Base-by-base conservation (phyloP, 768 basidiomycete species). In the Suillus lakei region DNA sequence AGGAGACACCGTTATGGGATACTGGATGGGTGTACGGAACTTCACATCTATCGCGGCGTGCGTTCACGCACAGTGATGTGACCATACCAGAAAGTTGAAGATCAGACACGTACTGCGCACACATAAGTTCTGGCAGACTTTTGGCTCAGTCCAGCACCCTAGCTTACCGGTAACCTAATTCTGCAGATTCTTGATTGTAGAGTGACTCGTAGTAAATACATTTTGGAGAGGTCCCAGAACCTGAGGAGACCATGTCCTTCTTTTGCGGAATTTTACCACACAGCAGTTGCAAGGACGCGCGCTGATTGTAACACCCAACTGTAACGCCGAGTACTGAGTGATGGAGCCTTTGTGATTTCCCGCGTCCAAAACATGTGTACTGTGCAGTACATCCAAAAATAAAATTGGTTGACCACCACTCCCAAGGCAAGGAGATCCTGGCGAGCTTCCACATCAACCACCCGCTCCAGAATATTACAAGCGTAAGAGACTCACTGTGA, bases 1-100 rank as follows among this genome's bases (percentile, higher is more conserved):
- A 74, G 15, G 78, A 60, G 5, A 77, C 78, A 39, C 82, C 70
- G 48, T 74, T 79, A 65, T 85, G 85, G 2, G 83, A 75, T 21
- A 81, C 30, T 69, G 71, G n/a, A 68, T 32, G n/a, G 70, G 67
- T 30, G 63, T 64, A 61, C 76, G 77, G 46, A 72, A 66, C 64
- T 79, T 83, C 56, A 77, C 68, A 60, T 83, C 84, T 83, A 61
- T 53, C 3, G 5, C 50, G 23, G 23, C 38, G 39, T 70, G n/a
- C n/a, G n/a, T n/a, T n/a, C n/a, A n/a, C n/a, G n/a, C n/a, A n/a
- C n/a, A n/a, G n/a, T n/a, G n/a, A n/a, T n/a, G n/a, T n/a, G n/a
- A n/a, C n/a, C 8, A 64, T 46, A 46, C 61, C 46, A 39, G 39
- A 46, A 21, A 30, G 12, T 10, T 43, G 13, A 32, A 58, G 39